Percentiles rank a stretch among this genome's conserved stretches.
phyloP scores from a whole-genome alignment of 257 asterid genomes.

The Hygrophila difformis region DNA sequence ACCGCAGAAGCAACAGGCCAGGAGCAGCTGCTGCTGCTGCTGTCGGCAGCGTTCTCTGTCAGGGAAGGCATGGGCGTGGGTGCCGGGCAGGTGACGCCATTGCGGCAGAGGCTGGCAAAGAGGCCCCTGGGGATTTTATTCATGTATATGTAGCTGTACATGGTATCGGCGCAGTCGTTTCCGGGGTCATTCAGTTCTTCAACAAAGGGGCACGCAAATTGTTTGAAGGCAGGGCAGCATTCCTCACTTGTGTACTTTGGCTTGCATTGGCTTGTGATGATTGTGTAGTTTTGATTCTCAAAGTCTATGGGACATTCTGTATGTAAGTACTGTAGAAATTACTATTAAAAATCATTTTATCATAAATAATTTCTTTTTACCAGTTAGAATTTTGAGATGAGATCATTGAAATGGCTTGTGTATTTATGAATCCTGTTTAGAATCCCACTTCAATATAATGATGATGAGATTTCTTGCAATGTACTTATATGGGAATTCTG shows the following conservation, averaged over 20 bases:
- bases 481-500: too few species aligned
- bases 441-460: too few species aligned
- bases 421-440: too few species aligned
- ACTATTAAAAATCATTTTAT: too few species aligned
- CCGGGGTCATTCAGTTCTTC: neutral
- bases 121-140: constrained; percentile 2
- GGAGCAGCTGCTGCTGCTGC: too few species aligned
- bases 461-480: too few species aligned
- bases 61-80: neutral
- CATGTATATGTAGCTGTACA: neutral
- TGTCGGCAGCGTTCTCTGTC: too few species aligned
- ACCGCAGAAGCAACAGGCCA: too few species aligned
- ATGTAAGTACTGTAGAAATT: too few species aligned
- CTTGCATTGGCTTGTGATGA: constrained; percentile 10
- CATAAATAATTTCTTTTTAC: too few species aligned
- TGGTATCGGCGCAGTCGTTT: neutral
- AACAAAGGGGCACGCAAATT: neutral
- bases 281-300: constrained; percentile 1
- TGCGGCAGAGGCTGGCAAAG: constrained; percentile 20
- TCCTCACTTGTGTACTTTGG: neutral
- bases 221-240: neutral
- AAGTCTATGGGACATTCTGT: constrained; percentile 1
- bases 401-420: too few species aligned
- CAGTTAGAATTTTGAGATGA: too few species aligned
- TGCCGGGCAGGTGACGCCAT: constrained; percentile 22